Base-by-base conservation (phyloP, 202 grass and related monocot genomes). In the Alloteropsis angusta region DNA sequence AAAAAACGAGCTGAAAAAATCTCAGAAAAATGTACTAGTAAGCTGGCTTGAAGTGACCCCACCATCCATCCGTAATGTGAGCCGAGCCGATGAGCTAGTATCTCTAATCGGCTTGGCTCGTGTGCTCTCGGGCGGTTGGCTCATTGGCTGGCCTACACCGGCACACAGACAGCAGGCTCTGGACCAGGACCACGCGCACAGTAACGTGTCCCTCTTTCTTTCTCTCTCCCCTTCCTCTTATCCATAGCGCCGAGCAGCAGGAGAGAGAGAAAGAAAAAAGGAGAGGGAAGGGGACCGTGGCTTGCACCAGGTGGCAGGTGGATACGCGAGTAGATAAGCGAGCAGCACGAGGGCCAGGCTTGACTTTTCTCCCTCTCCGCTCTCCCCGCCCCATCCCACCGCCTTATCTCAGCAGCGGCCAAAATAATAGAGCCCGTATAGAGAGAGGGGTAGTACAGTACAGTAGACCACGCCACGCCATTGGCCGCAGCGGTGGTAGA, bases 331-430 rank as follows among this genome's bases (percentile, higher is more conserved):
- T 32, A 21, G 73, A 45, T 61, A 23, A 63, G 30, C 74, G 5
- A 38, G 26, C 59, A 39, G 75, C 75, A 50, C 75, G 75, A 65
- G 60, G 75, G 68, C 75, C 19, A 50, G 60, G 2, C 75, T 65
- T 77, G 75, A 77, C 74, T 63, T 77, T 63, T 49, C 57, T n/a
- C 41, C 13, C 55, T 6, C 36, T 5, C 3, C 14, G 1, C 58
- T 14, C 0, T 3, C 11, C 15, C 47, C 37, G 5, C 7, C 5
- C 3, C 8, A 11, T 22, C 52, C 53, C 53, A 25, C 53, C 54
- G 53, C 2, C 53, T 2, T 1, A 1, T 18, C 9, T 11, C 5
- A 11, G 5, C 4, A 1, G 6, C 7, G 2, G 15, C 53, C 9
- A 12, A 61, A 47, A 76, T 14, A 60, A 54, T 55, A 22, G 19